These are phyloP conservation scores for Euclidium syriacum DNA, from an alignment of 345 rosid genomes.

Conservation along the genomic window DNA sequence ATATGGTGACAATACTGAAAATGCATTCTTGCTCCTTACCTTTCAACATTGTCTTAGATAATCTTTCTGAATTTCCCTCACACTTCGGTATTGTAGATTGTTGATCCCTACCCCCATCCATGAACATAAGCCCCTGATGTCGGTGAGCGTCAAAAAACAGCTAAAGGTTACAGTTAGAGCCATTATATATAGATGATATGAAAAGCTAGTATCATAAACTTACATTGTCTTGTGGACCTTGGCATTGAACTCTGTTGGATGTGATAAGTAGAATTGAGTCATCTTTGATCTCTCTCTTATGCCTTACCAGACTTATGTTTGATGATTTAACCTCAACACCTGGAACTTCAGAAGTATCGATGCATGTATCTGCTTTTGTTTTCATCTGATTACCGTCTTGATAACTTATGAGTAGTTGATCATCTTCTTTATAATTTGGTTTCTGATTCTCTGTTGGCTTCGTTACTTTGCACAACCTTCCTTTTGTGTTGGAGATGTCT, in stretches of 20 bases:
- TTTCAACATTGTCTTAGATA: neutral
- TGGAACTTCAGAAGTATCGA: slow-evolving; percentile 22
- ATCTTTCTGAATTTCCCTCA: neutral
- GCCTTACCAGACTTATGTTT: slow-evolving; percentile 12
- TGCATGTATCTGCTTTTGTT: slow-evolving; percentile 31
- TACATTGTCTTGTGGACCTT: slow-evolving; percentile 40
- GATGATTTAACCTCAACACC: slow-evolving; percentile 25
- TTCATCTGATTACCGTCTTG: slow-evolving; percentile 32
- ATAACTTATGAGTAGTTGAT: slow-evolving; percentile 21
- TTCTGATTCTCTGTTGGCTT: slow-evolving; percentile 33
- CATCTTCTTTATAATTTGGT: slow-evolving; percentile 33
- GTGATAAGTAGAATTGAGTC: slow-evolving; percentile 28
- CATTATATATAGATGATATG: neutral
- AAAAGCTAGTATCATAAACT: slow-evolving; percentile 24
- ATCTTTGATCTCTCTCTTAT: slow-evolving; percentile 31
- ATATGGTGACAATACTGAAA: slow-evolving; percentile 2
- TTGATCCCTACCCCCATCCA: slow-evolving; percentile 26
- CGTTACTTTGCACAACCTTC: slow-evolving; percentile 22
- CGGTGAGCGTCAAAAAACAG: slow-evolving; percentile 21
- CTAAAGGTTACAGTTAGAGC: neutral
- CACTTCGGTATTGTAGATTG: slow-evolving; percentile 13
- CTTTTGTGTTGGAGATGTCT: slow-evolving; percentile 32
- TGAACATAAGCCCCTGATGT: slow-evolving; percentile 26
- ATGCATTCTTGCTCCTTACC: slow-evolving; percentile 1
- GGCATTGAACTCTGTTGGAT: slow-evolving; percentile 27